These are phyloP conservation scores for Talaromyces thailandensis DNA, from an alignment of 495 filamentous ascomycete species.

Conservation along the genomic window DNA sequence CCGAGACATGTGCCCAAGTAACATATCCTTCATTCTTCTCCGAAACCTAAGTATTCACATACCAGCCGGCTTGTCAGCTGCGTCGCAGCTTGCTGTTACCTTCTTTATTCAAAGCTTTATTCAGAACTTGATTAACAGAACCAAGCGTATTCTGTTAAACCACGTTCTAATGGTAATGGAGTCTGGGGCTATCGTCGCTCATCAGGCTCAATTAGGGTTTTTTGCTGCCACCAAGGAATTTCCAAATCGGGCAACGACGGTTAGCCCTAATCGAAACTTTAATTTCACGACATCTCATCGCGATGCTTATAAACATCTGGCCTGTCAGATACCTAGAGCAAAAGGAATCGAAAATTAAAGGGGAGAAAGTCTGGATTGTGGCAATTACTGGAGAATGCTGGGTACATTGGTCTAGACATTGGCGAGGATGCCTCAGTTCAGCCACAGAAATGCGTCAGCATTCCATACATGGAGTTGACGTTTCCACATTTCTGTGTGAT, in stretches of 20 bases:
- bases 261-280: not conserved
- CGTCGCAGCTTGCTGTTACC: not conserved
- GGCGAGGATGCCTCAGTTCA: not conserved
- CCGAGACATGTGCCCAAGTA: not conserved
- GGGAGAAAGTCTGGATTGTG: not conserved
- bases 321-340: not conserved
- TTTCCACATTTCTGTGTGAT: not conserved
- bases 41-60: not conserved
- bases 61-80: not conserved
- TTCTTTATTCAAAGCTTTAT: not conserved
- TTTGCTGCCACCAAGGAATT: not conserved
- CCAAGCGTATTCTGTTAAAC: too few relatives aligned
- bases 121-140: too few relatives aligned
- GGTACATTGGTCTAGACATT: not conserved
- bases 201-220: not conserved
- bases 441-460: not conserved
- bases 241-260: not conserved
- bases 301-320: not conserved
- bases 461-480: too few relatives aligned
- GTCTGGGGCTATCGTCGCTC: too few relatives aligned
- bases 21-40: not conserved
- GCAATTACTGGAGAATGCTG: not conserved
- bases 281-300: not conserved
- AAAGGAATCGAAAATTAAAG: not conserved
- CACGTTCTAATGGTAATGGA: too few relatives aligned